Base-by-base conservation (phyloP, 2,329 filamentous ascomycete species). In the Ophiosphaerella herpotricha region DNA sequence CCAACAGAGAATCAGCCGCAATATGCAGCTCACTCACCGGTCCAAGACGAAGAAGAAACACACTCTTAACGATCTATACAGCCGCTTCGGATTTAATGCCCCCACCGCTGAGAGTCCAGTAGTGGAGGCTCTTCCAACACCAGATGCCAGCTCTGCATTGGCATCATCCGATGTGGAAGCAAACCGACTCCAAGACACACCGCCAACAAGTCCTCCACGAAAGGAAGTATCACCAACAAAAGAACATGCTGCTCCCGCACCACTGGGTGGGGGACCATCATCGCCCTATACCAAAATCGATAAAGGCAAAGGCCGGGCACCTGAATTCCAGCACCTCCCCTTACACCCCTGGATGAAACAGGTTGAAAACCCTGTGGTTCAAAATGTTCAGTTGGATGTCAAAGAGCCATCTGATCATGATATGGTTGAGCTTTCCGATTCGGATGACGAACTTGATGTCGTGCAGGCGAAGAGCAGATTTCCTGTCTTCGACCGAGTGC, bases 11-110 rank as follows among this genome's bases (percentile, higher is more conserved):
- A 84, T 99, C 76, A 87, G 85, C 60, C 84, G 94, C 58, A 95
- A 89, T 67, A 89, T 96, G 84, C 93, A 97, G 72, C 82, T 99
- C 41, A 85, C 89, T 1, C 92, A 97, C 72, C 87, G 96, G 68
- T 89, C 90, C 21, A 90, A 87, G 75, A 77, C 91, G 1, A 92
- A 89, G 74, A 97, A 94, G 79, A 96, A 91, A 76, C 89, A 96
- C 57, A 86, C 87, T 6, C 94, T 92, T 61, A 84, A 86, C 33
- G 89, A 89, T 51, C 79, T 99, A 1, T 89, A 97, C 65, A 87
- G 90, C 45, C 84, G 84, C 21, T 96, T 97, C 77, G 91, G 92
- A 67, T 92, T 87, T 64, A 83, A 80, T 63, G 75, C 76, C 14
- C 52, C 60, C 8, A 52, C 58, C 4, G 55, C 57, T 3, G 51